These are phyloP conservation scores for Cornus suecica DNA, from an alignment of 148 eudicot genomes.

Conservation along the genomic window DNA sequence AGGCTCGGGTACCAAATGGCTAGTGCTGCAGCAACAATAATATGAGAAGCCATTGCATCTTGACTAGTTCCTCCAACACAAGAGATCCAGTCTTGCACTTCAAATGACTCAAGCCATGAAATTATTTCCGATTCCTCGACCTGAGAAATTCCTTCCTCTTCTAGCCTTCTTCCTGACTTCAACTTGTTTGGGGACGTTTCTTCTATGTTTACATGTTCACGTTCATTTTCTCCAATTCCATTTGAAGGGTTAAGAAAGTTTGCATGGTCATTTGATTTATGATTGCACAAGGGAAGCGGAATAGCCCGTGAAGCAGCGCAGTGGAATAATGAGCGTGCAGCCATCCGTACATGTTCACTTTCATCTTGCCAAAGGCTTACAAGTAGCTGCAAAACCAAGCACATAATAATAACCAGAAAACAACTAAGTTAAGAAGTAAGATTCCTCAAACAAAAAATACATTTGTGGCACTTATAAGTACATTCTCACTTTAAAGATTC, in stretches of 20 bases:
- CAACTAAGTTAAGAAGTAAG: background rate
- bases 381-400: conserved; percentile 54
- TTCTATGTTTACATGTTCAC: conserved; percentile 18
- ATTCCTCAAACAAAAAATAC: background rate
- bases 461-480: too few species aligned
- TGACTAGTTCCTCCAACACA: conserved; percentile 94
- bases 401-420: conserved; percentile 3
- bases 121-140: conserved; percentile 49
- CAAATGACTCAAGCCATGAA: conserved; percentile 88
- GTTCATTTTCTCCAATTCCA: conserved; percentile 26
- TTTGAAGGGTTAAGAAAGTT: conserved; percentile 16
- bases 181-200: conserved; percentile 15
- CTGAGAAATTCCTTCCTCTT: conserved; percentile 27
- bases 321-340: conserved; percentile 90
- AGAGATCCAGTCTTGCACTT: conserved; percentile 90
- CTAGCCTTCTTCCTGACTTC: conserved; percentile 21
- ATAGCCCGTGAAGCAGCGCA: conserved; percentile 96
- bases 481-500: background rate
- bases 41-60: conserved; percentile 96
- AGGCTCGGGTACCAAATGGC: conserved; percentile 98
- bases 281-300: conserved; percentile 63
- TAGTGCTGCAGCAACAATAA: conserved; percentile 90
- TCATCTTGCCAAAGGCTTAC: conserved; percentile 98
- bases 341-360: conserved; percentile 91
- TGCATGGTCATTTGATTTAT: conserved; percentile 32